Evolutionary conservation across 2,329 filamentous ascomycete genomes (phyloP), one percentile per base, ranked within the genome.

Genomic region (Xylaria multiplex): DNA sequence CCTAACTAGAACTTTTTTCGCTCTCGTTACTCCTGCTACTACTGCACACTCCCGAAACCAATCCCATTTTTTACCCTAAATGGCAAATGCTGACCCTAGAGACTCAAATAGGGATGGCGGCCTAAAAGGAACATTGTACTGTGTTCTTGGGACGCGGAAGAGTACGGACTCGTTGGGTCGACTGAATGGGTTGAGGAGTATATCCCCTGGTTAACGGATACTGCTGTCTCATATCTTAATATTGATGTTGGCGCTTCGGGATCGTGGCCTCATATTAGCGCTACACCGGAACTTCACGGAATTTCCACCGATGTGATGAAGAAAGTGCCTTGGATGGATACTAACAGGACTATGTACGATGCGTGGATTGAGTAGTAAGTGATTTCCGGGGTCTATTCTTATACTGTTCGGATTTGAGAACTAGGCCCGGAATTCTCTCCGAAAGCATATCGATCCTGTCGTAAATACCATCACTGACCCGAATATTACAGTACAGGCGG

Each of bases 111-210:
- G n/a, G 92, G 92, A 8, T 96, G 93, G 93, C 91, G 90, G 74
- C 93, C 93, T 0, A 84, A 90, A 61, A 85, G 93, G 9, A 96
- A 92, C 0, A 91, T 94, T 61, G 90, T 95, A 11, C 89, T 96
- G 67, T 91, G 90, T 1, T 84, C 81, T 0, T 91, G 88, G 88
- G 90, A 91, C 69, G 89, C 85, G 0, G 90, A 92, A 77, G 93
- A 96, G 78, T 95, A 95, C 72, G 92, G 91, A 0, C 81, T 96
- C 0, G 78, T 96, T 7, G 93, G 93, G 1, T 93, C 90, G 3
- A 94, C 92, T 0, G 93, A 96, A 74, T 96, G 92, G 91, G 91
- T 96, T 0, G 92, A 96, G 74, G 92, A 96, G 65, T 90, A 92
- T 66, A 77, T 93, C 1, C 88, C 90, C 0, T 96, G 92, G 92